Percentiles rank a stretch among this genome's conserved stretches.
Conservation (phyloP, 2,329 filamentous ascomycete species). For the Beauveria bassiana region DNA sequence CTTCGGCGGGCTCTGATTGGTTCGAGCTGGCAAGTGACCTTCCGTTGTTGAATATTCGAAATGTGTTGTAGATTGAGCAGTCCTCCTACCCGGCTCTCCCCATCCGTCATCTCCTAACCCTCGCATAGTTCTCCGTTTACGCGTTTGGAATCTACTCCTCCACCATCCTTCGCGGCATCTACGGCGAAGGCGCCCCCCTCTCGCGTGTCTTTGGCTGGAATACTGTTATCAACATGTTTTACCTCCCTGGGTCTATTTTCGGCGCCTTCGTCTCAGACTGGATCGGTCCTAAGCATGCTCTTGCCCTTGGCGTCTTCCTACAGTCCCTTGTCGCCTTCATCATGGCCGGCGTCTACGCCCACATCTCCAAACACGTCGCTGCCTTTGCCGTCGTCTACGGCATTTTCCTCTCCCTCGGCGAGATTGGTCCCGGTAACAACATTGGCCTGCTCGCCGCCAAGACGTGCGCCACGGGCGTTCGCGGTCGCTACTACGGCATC, state of each 20-base stretch:
- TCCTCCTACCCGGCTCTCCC: neutral
- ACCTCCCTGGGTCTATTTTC: constrained; percentile 72
- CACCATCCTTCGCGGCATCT: constrained; percentile 61
- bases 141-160: constrained; percentile 81
- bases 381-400: constrained; percentile 32
- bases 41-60: too few relatives aligned
- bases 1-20: too few relatives aligned
- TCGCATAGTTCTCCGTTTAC: constrained; percentile 62
- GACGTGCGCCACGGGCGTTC: constrained; percentile 82
- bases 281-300: constrained; percentile 68
- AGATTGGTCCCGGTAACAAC: constrained; percentile 79
- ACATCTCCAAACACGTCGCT: constrained; percentile 47
- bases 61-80: too few relatives aligned
- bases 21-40: too few relatives aligned
- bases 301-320: constrained; percentile 60
- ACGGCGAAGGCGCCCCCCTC: constrained; percentile 50
- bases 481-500: constrained; percentile 65
- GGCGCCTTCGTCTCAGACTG: constrained; percentile 72
- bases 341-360: constrained; percentile 73
- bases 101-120: neutral
- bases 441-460: constrained; percentile 83
- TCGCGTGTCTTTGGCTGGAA: constrained; percentile 84
- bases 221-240: constrained; percentile 80
- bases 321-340: constrained; percentile 80
- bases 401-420: constrained; percentile 30